Base-by-base conservation (phyloP, 306 rosid species). In the Ormosia semicastrata region DNA sequence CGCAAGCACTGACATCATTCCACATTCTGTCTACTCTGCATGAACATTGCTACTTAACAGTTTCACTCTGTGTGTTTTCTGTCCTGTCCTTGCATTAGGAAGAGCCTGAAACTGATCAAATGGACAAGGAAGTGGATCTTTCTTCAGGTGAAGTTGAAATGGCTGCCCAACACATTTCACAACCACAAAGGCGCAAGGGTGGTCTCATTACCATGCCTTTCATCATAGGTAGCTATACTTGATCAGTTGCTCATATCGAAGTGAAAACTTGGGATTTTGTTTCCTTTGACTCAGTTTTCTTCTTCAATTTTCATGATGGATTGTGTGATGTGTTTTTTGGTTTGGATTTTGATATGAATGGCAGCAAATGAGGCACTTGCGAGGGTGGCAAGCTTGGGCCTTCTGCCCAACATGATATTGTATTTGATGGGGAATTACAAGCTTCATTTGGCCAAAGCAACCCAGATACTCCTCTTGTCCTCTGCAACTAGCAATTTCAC, bases 191-290 rank as follows among this genome's bases (percentile, higher is more conserved):
- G 7, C 24, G 4, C 17, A 89, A 88, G 85, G 96, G 94, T n/a
- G 96, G 97, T 34, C 79, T 91, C 33, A 75, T 83, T 12, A 91
- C 94, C 75, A 88, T 93, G 89, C 96, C 97, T 13, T 89, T 88
- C 81, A 91, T 93, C 15, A 87, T 93, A 85, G 90, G 96, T 92
- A 82, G 83, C 86, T 85, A 80, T 15, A 15, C 46, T 17, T 39
- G 24, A 0, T 24, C 24, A 24, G 24, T 24, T 7, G n/a, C 11
- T 3, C 30, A 36, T 14, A 11, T n/a, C 5, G 13, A 9, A 75
- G 34, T 24, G 1, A 2, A 4, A 2, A 32, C 8, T 44, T 18
- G 68, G 68, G 12, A 40, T 52, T 17, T 71, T 49, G 15, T 14
- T 70, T 3, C 5, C 58, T 59, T 58, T 18, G 30, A 4, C 12